Percentiles rank a stretch among this genome's conserved stretches.
These are phyloP conservation scores for Lactarius hatsudake DNA, from an alignment of 768 basidiomycete genomes.

Conservation along the genomic window DNA sequence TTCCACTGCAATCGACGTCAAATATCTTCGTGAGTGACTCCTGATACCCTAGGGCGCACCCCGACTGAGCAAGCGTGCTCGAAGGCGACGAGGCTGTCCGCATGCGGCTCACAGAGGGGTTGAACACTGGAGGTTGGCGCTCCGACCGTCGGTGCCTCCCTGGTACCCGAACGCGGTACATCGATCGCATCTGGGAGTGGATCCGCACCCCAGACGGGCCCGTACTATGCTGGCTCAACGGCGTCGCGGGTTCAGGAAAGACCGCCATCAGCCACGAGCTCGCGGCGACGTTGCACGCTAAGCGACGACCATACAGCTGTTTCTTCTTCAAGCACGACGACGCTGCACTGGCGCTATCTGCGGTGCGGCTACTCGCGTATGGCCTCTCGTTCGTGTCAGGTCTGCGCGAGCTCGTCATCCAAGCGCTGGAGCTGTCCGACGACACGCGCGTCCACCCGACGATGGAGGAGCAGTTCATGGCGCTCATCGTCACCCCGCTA, in stretches of 20 bases:
- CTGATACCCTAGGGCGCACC: not conserved
- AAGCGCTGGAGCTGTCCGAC: slow-evolving; percentile 12
- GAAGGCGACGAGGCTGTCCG: slow-evolving; percentile 18
- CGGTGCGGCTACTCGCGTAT: slow-evolving; percentile 24
- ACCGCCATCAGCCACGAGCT: slow-evolving; percentile 27
- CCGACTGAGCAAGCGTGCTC: not conserved
- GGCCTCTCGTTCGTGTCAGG: slow-evolving; percentile 20
- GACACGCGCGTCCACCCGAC: slow-evolving; percentile 11
- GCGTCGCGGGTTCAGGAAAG: slow-evolving; percentile 29
- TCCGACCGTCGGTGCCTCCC: slow-evolving; percentile 18
- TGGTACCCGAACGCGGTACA: slow-evolving; percentile 23
- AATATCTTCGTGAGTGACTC: slow-evolving; percentile 17
- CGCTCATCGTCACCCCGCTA: slow-evolving; percentile 20
- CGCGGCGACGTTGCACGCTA: slow-evolving; percentile 18
- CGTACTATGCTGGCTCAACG: slow-evolving; percentile 22
- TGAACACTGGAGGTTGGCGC: slow-evolving; percentile 20
- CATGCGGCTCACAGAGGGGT: slow-evolving; percentile 12
- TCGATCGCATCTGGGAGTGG: slow-evolving; percentile 22
- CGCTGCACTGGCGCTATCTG: slow-evolving; percentile 17
- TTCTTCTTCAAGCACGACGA: slow-evolving; percentile 28
- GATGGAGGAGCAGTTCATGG: slow-evolving; percentile 25
- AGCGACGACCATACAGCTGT: slow-evolving; percentile 22
- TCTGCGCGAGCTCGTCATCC: slow-evolving; percentile 15
- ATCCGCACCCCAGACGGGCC: slow-evolving; percentile 14
- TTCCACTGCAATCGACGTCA: slow-evolving; percentile 15